Evolutionary conservation across 768 basidiomycete genomes (phyloP), one percentile per base, ranked within the genome.

Genomic region (Neoboletus magnificus): DNA sequence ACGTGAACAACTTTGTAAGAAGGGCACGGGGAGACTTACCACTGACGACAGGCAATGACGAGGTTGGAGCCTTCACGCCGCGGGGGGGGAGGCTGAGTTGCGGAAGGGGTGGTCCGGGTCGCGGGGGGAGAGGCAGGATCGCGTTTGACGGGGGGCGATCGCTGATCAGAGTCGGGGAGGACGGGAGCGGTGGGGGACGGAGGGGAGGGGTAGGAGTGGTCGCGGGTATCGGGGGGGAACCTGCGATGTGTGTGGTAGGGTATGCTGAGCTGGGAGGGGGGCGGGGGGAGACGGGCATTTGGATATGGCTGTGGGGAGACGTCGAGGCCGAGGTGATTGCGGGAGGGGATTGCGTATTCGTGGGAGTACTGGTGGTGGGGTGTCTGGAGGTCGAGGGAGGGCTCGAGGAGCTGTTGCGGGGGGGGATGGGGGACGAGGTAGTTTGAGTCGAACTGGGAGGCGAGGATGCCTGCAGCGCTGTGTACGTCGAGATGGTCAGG

Each of bases 31-130:
- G 59, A 55, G 57, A 60, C 86, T 66, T 69, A 91, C 89, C 89
- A 91, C 70, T 89, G 87, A 58, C 84, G 84, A 77, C 89, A 91
- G 60, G 89, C 89, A 74, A 91, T 89, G 73, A 91, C 89, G 66
- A 83, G 80, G 62, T 76, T 80, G 12, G 86, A 84, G 74, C 76
- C 74, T 71, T 84, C 81, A 70, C 80, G 84, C 66, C 82, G 79
- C 57, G 76, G 56, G 52, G 60, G 56, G 52, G 60, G 50, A 15
- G 54, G 44, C 50, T 51, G 64, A 32, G 64, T 52, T 20, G 79
- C 57, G 71, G 55, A 42, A n/a, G 55, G 22, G 45, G 55, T 15
- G 51, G 49, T 70, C 50, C 59, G 70, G 15, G 50, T 46, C 41
- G 65, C 62, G 64, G 75, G 74, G 40, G 73, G 66, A 66, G 77